Conservation (phyloP, 176 grass and related monocot genomes). For the Panicum miliaceum region DNA sequence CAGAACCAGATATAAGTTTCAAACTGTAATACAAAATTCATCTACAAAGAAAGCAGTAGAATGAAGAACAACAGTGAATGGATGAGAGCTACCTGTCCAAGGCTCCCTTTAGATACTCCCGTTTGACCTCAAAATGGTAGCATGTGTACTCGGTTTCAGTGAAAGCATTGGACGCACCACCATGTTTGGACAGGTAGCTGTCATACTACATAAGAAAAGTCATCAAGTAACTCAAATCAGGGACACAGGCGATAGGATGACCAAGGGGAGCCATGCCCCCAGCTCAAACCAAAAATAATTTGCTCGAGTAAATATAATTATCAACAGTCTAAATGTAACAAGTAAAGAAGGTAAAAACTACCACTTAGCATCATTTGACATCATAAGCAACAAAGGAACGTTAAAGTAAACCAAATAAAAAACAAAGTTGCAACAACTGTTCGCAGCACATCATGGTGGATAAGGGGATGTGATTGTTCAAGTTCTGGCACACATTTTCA, state of each 20-base stretch:
- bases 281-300: too few species aligned
- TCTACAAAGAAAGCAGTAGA: constrained; percentile 22
- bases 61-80: constrained; percentile 27
- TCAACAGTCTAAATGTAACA: too few species aligned
- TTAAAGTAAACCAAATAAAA: too few species aligned
- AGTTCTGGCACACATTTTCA: constrained; percentile 2
- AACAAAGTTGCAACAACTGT: not conserved
- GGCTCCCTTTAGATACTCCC: constrained; percentile 79
- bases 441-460: constrained; percentile 13
- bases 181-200: constrained; percentile 92
- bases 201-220: constrained; percentile 75
- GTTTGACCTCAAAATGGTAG: constrained; percentile 92
- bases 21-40: constrained; percentile 32
- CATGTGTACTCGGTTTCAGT: constrained; percentile 96
- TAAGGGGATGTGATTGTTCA: constrained; percentile 16
- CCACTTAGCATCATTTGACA: too few species aligned
- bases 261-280: too few species aligned
- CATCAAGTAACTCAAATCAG: constrained; percentile 19
- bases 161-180: constrained; percentile 93
- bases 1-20: constrained; percentile 37
- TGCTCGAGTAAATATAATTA: too few species aligned
- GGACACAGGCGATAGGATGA: not conserved
- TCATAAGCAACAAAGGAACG: too few species aligned
- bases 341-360: too few species aligned
- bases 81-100: constrained; percentile 72